Conservation (phyloP, 2,329 filamentous ascomycete species). For the Penicillium vulpinum region DNA sequence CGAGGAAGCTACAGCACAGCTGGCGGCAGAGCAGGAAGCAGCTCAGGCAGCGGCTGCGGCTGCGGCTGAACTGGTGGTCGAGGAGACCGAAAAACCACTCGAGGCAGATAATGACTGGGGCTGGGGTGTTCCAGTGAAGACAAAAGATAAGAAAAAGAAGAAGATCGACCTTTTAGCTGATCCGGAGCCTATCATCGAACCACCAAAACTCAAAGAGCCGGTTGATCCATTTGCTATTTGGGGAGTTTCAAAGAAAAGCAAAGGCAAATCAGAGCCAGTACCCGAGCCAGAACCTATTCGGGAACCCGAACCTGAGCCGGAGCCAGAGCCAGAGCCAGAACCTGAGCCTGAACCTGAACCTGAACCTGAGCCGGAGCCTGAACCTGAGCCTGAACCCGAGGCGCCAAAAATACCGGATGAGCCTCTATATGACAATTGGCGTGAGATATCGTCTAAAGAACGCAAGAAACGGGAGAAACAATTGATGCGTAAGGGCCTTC, state of each 20-base stretch:
- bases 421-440: constrained; percentile 39
- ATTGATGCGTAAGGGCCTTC: constrained; percentile 29
- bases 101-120: constrained; percentile 32
- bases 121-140: constrained; percentile 28
- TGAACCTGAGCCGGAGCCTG: constrained; percentile 36
- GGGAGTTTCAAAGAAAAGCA: constrained; percentile 34
- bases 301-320: constrained; percentile 7
- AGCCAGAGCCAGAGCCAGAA: constrained; percentile 18
- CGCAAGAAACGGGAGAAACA: constrained; percentile 47
- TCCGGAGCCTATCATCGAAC: constrained; percentile 24
- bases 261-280: constrained; percentile 28
- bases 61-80: not conserved
- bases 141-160: constrained; percentile 40
- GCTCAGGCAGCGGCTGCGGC: constrained; percentile 9
- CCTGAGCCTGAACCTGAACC: constrained; percentile 31
- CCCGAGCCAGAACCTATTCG: constrained; percentile 23
- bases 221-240: constrained; percentile 31
- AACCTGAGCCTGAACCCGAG: constrained; percentile 25
- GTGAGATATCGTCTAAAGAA: constrained; percentile 40
- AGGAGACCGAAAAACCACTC: constrained; percentile 19
- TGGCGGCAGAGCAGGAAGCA: constrained; percentile 4
- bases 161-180: constrained; percentile 28
- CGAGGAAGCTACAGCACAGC: constrained; percentile 12
- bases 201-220: constrained; percentile 24
- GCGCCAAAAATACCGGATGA: constrained; percentile 32